A percentile compares a stretch with the other conserved stretches of the same genome.
These are phyloP conservation scores for Colletotrichum graminicola DNA, from an alignment of 2,329 filamentous ascomycete species.

Conservation along the genomic window DNA sequence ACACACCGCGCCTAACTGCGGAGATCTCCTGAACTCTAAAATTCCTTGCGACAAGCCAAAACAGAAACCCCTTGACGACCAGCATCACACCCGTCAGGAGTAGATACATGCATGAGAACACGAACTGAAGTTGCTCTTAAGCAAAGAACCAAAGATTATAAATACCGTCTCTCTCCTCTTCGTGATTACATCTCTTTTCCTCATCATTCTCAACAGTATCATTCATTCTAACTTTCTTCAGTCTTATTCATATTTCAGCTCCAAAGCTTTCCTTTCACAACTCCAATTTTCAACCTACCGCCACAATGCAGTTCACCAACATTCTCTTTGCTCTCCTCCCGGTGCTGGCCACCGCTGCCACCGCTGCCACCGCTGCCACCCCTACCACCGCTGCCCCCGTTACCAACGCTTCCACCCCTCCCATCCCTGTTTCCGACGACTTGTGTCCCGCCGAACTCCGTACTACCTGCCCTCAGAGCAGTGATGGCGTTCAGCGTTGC, in stretches of 20 bases:
- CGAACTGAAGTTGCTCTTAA: background rate
- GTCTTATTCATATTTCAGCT: background rate
- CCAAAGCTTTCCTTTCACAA: background rate
- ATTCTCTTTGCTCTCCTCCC: background rate
- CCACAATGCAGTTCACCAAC: conserved; percentile 1
- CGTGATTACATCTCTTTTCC: background rate
- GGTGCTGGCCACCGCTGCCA: background rate
- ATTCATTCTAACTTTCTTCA: background rate
- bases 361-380: too few relatives aligned
- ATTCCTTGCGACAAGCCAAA: background rate
- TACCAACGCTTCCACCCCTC: too few relatives aligned
- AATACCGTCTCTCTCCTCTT: background rate
- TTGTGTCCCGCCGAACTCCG: rapidly evolving
- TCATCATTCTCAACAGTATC: background rate
- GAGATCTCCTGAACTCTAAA: background rate
- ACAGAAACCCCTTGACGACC: background rate
- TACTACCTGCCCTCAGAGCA: background rate
- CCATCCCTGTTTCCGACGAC: background rate
- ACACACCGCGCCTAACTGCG: background rate
- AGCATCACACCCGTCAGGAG: background rate
- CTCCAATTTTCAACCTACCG: background rate
- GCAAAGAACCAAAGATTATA: background rate
- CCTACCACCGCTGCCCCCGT: too few relatives aligned
- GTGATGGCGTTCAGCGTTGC: background rate
- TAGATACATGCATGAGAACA: background rate